phyloP scores from a whole-genome alignment of 108 stramenopile species.

The Fragilariopsis cylindrus region DNA sequence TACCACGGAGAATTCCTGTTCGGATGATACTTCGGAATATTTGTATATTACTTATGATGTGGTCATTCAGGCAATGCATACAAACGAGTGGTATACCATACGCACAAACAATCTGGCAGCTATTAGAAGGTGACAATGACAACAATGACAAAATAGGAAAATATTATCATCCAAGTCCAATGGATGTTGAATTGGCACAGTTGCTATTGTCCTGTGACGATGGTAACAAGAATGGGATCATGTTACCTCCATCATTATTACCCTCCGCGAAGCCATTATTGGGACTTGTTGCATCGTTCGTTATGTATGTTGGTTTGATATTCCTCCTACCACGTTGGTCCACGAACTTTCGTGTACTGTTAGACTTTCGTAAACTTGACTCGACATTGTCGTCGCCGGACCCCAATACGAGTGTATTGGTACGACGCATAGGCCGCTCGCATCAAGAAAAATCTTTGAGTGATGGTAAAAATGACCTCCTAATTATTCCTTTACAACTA shows the following conservation, averaged over 20 bases:
- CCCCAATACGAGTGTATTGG: conserved; percentile 14
- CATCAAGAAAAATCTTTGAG: conserved; percentile 15
- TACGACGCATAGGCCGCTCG: conserved; percentile 3
- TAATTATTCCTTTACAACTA: conserved; percentile 23
- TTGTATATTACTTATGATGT: conserved; percentile 22
- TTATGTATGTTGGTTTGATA: conserved; percentile 37
- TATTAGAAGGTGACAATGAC: conserved; percentile 30
- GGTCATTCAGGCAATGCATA: conserved; percentile 35
- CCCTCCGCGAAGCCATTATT: conserved; percentile 52
- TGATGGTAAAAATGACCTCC: conserved; percentile 24
- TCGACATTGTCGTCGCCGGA: not conserved
- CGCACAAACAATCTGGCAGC: conserved; percentile 42
- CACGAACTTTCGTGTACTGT: conserved; percentile 27
- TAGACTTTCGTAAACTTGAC: conserved; percentile 32
- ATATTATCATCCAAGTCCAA: conserved; percentile 5
- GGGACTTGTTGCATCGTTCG: conserved; percentile 36
- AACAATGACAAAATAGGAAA: conserved; percentile 18
- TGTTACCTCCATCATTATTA: conserved; percentile 48
- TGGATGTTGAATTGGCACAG: conserved; percentile 47
- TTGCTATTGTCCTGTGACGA: conserved; percentile 21
- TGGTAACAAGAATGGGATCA: conserved; percentile 16
- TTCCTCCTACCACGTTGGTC: conserved; percentile 60
- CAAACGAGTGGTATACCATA: conserved; percentile 52
- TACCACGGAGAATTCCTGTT: conserved; percentile 37
- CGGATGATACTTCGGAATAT: conserved; percentile 18